These are phyloP conservation scores for Oleoguttula mirabilis DNA, from an alignment of 495 filamentous ascomycete species.

Conservation along the genomic window DNA sequence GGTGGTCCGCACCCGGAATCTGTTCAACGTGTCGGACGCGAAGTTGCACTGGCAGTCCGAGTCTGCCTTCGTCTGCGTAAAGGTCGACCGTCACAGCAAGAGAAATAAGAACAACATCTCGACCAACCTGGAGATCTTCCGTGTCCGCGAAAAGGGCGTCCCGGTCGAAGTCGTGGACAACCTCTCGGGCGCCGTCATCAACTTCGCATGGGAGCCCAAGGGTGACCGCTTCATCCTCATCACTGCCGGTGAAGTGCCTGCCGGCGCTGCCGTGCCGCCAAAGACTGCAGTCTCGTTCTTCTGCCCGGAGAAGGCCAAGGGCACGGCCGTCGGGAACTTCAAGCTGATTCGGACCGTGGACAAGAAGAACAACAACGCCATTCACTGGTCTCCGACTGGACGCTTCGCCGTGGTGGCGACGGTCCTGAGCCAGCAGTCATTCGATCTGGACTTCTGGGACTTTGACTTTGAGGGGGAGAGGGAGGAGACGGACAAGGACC, in stretches of 20 bases:
- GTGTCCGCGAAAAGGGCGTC: constrained; percentile 88
- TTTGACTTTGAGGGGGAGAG: constrained; percentile 97
- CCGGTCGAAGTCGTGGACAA: constrained; percentile 95
- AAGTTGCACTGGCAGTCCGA: constrained; percentile 98
- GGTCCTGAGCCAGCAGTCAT: constrained; percentile 79
- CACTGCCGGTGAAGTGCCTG: constrained; percentile 74
- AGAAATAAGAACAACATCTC: constrained; percentile 95
- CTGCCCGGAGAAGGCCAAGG: constrained; percentile 85
- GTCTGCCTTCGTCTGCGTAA: constrained; percentile 86
- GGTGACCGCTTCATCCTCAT: constrained; percentile 95
- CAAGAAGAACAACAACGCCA: constrained; percentile 98
- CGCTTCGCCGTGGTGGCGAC: constrained; percentile 89
- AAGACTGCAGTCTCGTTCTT: constrained; percentile 95
- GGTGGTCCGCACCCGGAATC: constrained; percentile 81
- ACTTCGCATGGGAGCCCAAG: constrained; percentile 98
- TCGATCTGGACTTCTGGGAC: constrained; percentile 95
- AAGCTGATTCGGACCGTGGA: constrained; percentile 85
- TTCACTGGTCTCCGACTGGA: constrained; percentile 98
- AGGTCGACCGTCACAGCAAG: constrained; percentile 97
- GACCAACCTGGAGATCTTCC: constrained; percentile 97
- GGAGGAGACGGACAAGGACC: constrained; percentile 78
- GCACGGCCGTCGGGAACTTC: constrained; percentile 70
- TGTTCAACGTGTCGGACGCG: constrained; percentile 94
- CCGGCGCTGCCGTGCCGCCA: constrained; percentile 70
- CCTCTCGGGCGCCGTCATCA: constrained; percentile 95